phyloP scores from a whole-genome alignment of 163 green algal genomes.

The Smithsoniella earleae region DNA sequence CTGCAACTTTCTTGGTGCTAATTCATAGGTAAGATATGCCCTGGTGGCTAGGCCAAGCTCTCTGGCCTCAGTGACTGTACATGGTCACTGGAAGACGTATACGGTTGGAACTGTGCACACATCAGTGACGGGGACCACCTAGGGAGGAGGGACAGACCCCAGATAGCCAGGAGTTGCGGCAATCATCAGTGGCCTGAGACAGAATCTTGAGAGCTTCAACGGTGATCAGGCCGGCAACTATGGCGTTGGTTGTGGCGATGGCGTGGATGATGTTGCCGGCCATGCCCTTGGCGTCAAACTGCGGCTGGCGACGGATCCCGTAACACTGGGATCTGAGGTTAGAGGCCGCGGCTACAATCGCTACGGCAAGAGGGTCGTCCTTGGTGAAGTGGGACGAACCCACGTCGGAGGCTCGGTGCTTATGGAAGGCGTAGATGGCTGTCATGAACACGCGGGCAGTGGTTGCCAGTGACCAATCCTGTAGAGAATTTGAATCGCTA shows the following conservation, averaged over 20 bases:
- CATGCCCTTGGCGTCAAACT: conserved; percentile 79
- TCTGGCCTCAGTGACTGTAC: too few species aligned
- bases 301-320: conserved; percentile 64
- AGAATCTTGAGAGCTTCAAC: conserved; percentile 83
- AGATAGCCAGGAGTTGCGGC: conserved; percentile 25
- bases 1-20: too few species aligned
- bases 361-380: conserved; percentile 79
- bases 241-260: conserved; percentile 96
- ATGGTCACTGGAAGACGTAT: too few species aligned
- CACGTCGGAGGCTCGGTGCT: conserved; percentile 49
- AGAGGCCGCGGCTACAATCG: conserved; percentile 83
- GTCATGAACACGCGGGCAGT: conserved; percentile 73
- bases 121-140: too few species aligned
- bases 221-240: conserved; percentile 85
- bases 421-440: conserved; percentile 50
- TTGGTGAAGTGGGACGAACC: conserved; percentile 71
- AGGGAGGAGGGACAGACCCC: conserved; percentile 16
- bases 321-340: conserved; percentile 79
- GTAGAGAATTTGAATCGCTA: not conserved
- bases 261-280: conserved; percentile 98
- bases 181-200: conserved; percentile 25
- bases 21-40: too few species aligned
- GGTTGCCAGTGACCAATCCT: conserved; percentile 63
- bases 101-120: too few species aligned
- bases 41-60: too few species aligned